phyloP scores from a whole-genome alignment of 2,329 filamentous ascomycete genomes.

The Remersonia thermophila region DNA sequence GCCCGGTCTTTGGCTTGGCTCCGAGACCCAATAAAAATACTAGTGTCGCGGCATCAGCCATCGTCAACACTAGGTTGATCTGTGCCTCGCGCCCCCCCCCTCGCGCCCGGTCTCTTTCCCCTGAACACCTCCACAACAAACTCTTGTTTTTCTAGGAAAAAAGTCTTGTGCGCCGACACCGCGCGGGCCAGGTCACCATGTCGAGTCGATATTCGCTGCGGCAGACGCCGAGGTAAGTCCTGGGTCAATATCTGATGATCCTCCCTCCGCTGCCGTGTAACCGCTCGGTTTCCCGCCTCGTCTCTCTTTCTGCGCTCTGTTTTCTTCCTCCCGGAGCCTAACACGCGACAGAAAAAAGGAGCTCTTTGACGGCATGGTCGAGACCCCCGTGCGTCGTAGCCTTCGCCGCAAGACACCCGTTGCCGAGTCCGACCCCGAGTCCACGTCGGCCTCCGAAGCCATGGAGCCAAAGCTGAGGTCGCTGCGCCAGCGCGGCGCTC shows the following conservation, averaged over 20 bases:
- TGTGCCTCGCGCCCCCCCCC: neutral
- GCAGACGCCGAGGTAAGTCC: constrained; percentile 22
- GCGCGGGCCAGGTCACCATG: constrained; percentile 14
- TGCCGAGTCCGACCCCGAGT: constrained; percentile 37
- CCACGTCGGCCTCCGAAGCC: constrained; percentile 34
- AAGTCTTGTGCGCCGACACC: constrained; percentile 6
- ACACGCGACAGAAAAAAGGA: constrained; percentile 41
- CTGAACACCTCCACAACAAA: neutral
- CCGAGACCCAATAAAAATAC: constrained; percentile 4
- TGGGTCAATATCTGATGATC: neutral
- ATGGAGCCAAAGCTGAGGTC: constrained; percentile 23
- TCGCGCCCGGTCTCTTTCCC: no score
- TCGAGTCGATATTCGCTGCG: constrained; percentile 22
- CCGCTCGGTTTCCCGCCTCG: neutral
- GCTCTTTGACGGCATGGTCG: constrained; percentile 48
- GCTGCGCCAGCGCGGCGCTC: constrained; percentile 32
- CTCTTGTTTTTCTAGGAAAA: no score
- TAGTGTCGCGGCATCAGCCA: constrained; percentile 4
- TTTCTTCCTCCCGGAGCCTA: neutral
- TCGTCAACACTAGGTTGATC: neutral
- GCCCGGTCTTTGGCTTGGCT: no score
- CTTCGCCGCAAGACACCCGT: constrained; percentile 39
- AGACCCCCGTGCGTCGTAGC: constrained; percentile 39
- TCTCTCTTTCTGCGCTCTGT: neutral
- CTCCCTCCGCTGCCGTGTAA: neutral